Evolutionary conservation across 2,329 filamentous ascomycete genomes (phyloP), one percentile per base, ranked within the genome.

Genomic region (Verticillium nonalfalfae): DNA sequence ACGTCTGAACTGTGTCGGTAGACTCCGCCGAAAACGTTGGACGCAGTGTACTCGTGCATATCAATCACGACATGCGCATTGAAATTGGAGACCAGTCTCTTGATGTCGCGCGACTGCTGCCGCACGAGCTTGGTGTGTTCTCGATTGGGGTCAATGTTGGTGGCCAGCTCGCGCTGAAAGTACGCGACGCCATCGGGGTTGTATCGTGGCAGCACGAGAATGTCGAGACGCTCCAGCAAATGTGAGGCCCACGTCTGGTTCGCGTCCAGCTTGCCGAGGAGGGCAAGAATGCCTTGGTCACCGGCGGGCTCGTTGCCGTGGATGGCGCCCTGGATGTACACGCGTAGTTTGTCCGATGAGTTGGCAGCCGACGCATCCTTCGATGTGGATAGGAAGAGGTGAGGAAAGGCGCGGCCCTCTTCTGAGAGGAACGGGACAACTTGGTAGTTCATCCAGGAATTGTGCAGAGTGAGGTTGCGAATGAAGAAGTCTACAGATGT

Each of bases 281-380:
- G 56, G 0, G 70, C 69, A 1, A 71, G 64, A 1, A 71, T 64
- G 0, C 65, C 67, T 56, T 71, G 67, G 14, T 71, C 70, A 1
- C 69, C 70, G 0, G 63, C 68, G 0, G 70, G 70, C 7, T 71
- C 70, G 10, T 71, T 71, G 13, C 70, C 70, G 15, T 71, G 70
- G 4, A 71, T 70, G 0, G 67, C 70, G 3, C 67, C 69, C 57
- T 71, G 70, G 0, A 71, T 55, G 21, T 69, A 70, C 0, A 71
- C 70, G 0, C 70, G 62, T 1, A 71, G 62, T 54, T 71, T 71
- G n/a, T 64, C 50, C 3, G 63, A 60, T 15, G 59, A 36, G 26
- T 60, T 60, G 56, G 60, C 58, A 54, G 45, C 57, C 26, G 45
- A 26, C 1, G 39, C 15, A 4, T 31, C 15, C 7, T 50, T 31